phyloP scores from a whole-genome alignment of 1,284 basidiomycete species.

The Naganishia albida region DNA sequence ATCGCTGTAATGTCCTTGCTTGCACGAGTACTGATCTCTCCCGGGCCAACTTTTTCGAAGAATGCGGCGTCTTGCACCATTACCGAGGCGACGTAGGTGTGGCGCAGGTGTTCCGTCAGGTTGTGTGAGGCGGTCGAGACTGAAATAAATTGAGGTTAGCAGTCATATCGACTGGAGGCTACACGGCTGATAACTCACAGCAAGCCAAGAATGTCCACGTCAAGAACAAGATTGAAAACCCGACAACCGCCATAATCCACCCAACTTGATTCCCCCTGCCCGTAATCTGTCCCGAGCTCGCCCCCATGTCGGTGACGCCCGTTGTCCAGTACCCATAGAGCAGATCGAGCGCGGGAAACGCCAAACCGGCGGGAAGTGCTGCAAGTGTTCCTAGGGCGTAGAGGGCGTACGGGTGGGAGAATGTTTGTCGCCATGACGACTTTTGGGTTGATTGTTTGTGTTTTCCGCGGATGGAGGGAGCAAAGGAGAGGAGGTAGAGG shows the following conservation, averaged over 20 bases:
- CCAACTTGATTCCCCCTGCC: slow-evolving; percentile 40
- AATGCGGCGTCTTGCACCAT: slow-evolving; percentile 70
- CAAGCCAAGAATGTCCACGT: slow-evolving; percentile 43
- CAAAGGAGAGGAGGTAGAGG: slow-evolving; percentile 22
- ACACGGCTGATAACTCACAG: too few relatives aligned
- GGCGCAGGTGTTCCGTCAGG: slow-evolving; percentile 51
- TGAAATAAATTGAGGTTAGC: slow-evolving; percentile 29
- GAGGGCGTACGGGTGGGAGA: slow-evolving; percentile 33
- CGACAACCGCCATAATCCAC: slow-evolving; percentile 50
- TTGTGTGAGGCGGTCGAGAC: slow-evolving; percentile 48
- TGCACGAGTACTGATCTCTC: slow-evolving; percentile 92
- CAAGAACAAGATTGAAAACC: slow-evolving; percentile 41
- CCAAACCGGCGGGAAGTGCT: slow-evolving; percentile 37
- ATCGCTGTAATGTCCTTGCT: slow-evolving; percentile 72
- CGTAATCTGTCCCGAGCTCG: slow-evolving; percentile 35
- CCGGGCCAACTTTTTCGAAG: slow-evolving; percentile 92
- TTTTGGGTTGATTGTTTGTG: too few relatives aligned
- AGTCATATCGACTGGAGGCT: not conserved
- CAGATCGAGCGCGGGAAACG: slow-evolving; percentile 40
- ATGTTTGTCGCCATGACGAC: not conserved
- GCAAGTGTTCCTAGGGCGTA: slow-evolving; percentile 37
- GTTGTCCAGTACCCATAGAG: slow-evolving; percentile 41
- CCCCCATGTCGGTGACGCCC: slow-evolving; percentile 36
- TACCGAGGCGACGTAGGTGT: slow-evolving; percentile 54
- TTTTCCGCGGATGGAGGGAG: not conserved